A percentile compares a stretch with the other conserved stretches of the same genome.
Evolutionary conservation across 768 basidiomycete genomes (phyloP).

Genomic region (Tricholomella constricta): DNA sequence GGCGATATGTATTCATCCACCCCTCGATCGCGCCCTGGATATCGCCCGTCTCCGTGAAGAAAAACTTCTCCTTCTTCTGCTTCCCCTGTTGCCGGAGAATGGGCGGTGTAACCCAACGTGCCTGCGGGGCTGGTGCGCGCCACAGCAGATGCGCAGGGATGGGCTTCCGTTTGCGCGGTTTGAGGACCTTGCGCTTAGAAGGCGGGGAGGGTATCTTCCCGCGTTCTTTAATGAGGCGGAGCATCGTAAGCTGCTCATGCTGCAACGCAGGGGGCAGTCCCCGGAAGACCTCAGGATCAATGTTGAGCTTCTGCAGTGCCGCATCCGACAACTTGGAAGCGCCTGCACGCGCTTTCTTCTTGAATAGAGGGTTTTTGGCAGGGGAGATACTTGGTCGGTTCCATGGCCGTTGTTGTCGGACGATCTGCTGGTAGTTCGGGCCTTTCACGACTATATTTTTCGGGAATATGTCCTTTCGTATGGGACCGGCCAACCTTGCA

Average conservation of each 20-base stretch:
- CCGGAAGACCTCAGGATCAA: slow-evolving; percentile 75
- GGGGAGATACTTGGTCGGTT: slow-evolving; percentile 42
- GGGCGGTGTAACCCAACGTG: slow-evolving; percentile 50
- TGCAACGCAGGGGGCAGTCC: slow-evolving; percentile 67
- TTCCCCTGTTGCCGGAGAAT: slow-evolving; percentile 61
- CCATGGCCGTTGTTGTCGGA: slow-evolving; percentile 63
- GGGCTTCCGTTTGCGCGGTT: slow-evolving; percentile 46
- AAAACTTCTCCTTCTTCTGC: slow-evolving; percentile 54
- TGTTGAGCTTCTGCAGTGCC: slow-evolving; percentile 62
- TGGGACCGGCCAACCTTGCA: slow-evolving; percentile 11
- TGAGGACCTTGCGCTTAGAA: slow-evolving; percentile 53
- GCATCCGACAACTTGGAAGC: slow-evolving; percentile 49
- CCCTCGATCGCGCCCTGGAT: slow-evolving; percentile 69
- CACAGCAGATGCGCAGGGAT: slow-evolving; percentile 42
- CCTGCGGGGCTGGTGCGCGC: slow-evolving; percentile 57
- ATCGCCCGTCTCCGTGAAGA: slow-evolving; percentile 67
- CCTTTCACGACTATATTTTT: slow-evolving; percentile 33
- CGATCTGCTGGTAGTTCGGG: slow-evolving; percentile 56
- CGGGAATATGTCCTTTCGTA: slow-evolving; percentile 33
- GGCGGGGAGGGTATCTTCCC: slow-evolving; percentile 42
- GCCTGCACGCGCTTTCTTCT: slow-evolving; percentile 32
- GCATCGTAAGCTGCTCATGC: slow-evolving; percentile 69
- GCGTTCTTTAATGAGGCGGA: slow-evolving; percentile 49
- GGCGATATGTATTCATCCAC: slow-evolving; percentile 72
- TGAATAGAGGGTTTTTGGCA: slow-evolving; percentile 32